A percentile compares a stretch with the other conserved stretches of the same genome.
Conservation (phyloP, 2,329 filamentous ascomycete genomes). For the Exophiala spinifera region DNA sequence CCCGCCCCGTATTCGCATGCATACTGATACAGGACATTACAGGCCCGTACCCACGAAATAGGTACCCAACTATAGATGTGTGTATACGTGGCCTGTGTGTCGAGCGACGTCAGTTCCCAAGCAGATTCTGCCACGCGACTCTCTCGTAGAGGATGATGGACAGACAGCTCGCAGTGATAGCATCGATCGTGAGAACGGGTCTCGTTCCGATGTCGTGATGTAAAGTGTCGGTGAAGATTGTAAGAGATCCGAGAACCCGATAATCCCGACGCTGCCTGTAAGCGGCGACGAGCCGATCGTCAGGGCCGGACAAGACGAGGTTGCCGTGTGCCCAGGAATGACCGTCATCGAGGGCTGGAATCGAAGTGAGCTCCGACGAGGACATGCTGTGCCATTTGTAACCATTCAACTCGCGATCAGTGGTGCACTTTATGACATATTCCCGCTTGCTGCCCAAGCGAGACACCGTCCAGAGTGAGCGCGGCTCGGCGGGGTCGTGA, state of each 20-base stretch:
- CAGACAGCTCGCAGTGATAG: slow-evolving; percentile 14
- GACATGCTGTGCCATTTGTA: slow-evolving; percentile 10
- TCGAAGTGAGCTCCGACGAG: not conserved
- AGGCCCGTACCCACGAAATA: too few species aligned
- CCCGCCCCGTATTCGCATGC: too few species aligned
- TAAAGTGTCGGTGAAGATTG: slow-evolving; percentile 6
- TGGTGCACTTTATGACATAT: slow-evolving; percentile 7
- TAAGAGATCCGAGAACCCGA: slow-evolving; percentile 10
- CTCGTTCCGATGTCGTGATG: not conserved
- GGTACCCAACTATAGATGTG: too few species aligned
- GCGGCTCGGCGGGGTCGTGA: not conserved
- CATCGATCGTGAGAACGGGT: slow-evolving; percentile 4
- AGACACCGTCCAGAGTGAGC: slow-evolving; percentile 4
- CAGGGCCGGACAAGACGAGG: slow-evolving; percentile 10
- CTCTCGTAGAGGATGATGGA: slow-evolving; percentile 18
- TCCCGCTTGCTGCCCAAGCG: slow-evolving; percentile 9
- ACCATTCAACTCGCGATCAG: not conserved
- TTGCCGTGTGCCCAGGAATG: slow-evolving; percentile 13
- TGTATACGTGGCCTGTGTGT: too few species aligned
- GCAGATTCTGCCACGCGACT: slow-evolving; percentile 15
- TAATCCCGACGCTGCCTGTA: slow-evolving; percentile 21
- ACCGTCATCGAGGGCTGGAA: slow-evolving; percentile 14
- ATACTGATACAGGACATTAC: too few species aligned
- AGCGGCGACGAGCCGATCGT: slow-evolving; percentile 9
- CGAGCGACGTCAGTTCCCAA: slow-evolving; percentile 4